These are phyloP conservation scores for Mycena leptocephala DNA, from an alignment of 768 basidiomycete genomes.

Conservation along the genomic window DNA sequence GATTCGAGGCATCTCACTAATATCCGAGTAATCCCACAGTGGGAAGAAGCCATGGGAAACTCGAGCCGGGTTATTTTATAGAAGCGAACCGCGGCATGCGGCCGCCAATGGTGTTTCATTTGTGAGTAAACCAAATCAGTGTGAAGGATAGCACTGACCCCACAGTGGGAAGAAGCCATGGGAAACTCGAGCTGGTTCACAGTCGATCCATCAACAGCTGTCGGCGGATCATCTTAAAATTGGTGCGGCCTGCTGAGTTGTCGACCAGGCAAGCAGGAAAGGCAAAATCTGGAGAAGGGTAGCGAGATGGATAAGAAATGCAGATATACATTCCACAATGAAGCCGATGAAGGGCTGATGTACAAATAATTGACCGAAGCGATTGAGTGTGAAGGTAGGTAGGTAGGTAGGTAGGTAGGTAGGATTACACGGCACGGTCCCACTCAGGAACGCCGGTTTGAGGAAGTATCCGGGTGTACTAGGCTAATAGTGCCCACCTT, in stretches of 20 bases:
- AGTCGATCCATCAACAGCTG: conserved; percentile 15
- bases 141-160: background rate
- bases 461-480: too few relatives aligned
- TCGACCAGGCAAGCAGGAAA: conserved; percentile 15
- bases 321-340: conserved; percentile 13
- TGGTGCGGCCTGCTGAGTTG: conserved; percentile 11
- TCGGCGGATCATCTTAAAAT: conserved; percentile 13
- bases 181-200: conserved; percentile 7
- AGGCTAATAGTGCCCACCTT: too few relatives aligned
- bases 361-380: conserved; percentile 13
- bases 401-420: too few relatives aligned
- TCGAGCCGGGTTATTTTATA: conserved; percentile 10
- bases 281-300: conserved; percentile 7
- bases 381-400: conserved; percentile 13
- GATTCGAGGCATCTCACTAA: conserved; percentile 14
- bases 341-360: conserved; percentile 11
- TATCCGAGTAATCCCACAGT: conserved; percentile 7
- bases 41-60: conserved; percentile 8
- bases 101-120: conserved; percentile 15
- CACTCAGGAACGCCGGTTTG: too few relatives aligned
- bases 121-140: conserved; percentile 14
- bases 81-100: conserved; percentile 11
- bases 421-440: too few relatives aligned
- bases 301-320: conserved; percentile 12
- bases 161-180: conserved; percentile 13